Percentiles rank a stretch among this genome's conserved stretches.
Evolutionary conservation across 495 filamentous ascomycete species (phyloP).

Genomic region (Cercophora scortea): DNA sequence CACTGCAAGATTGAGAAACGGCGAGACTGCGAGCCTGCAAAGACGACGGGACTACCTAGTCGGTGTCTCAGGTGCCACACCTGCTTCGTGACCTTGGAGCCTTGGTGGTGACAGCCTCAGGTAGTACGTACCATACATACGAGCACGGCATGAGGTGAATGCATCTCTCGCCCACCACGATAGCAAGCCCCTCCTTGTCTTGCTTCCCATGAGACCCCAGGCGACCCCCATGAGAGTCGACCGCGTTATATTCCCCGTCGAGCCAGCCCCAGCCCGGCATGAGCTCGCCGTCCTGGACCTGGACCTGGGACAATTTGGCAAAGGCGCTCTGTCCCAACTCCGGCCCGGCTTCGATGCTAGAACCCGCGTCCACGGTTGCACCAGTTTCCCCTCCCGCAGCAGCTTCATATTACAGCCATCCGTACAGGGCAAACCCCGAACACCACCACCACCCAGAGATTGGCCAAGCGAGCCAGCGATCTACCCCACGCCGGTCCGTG

Average conservation of each 20-base stretch:
- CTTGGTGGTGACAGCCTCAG: slow-evolving; percentile 2
- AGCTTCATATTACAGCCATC: too few species aligned
- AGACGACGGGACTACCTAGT: not conserved
- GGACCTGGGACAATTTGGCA: not conserved
- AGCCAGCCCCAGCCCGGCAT: not conserved
- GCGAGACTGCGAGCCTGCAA: too few species aligned
- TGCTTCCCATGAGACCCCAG: too few species aligned
- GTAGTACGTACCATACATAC: not conserved
- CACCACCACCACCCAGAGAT: too few species aligned
- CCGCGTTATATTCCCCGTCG: not conserved
- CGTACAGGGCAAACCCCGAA: slow-evolving; percentile 6
- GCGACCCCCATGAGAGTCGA: not conserved
- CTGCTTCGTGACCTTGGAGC: not conserved
- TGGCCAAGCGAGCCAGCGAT: slow-evolving; percentile 7
- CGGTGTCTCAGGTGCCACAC: slow-evolving; percentile 4
- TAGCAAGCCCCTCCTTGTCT: too few species aligned
- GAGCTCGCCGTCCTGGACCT: not conserved
- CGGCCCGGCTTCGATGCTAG: slow-evolving; percentile 10
- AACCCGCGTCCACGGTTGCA: slow-evolving; percentile 19
- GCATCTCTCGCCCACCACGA: not conserved
- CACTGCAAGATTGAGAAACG: too few species aligned
- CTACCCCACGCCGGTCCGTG: slow-evolving; percentile 17
- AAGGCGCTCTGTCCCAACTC: not conserved
- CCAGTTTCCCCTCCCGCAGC: slow-evolving; percentile 1
- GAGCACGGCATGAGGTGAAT: not conserved